These are phyloP conservation scores for Aspergillus calidoustus DNA, from an alignment of 2,329 filamentous ascomycete species.

Conservation along the genomic window DNA sequence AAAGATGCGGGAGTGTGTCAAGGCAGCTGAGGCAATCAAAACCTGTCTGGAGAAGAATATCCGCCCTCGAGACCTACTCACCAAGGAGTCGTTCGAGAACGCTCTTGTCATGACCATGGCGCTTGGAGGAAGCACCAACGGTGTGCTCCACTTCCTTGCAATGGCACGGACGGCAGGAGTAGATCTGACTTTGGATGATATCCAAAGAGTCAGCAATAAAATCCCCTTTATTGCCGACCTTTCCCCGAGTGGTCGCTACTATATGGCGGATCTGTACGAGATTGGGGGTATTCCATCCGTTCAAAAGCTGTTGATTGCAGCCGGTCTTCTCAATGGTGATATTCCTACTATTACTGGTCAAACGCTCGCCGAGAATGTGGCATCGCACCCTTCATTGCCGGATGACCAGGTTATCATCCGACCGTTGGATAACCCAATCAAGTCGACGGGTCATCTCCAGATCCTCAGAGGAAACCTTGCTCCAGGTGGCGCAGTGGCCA, in stretches of 20 bases:
- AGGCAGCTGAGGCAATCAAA: constrained; percentile 76
- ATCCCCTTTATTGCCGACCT: constrained; percentile 87
- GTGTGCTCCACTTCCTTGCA: constrained; percentile 84
- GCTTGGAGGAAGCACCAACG: constrained; percentile 87
- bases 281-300: constrained; percentile 85
- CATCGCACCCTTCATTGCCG: constrained; percentile 74
- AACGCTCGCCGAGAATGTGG: constrained; percentile 81
- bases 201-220: constrained; percentile 79
- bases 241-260: constrained; percentile 80
- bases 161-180: constrained; percentile 88
- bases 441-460: constrained; percentile 82
- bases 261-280: constrained; percentile 86
- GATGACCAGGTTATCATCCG: constrained; percentile 83
- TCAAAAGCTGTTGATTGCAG: constrained; percentile 81
- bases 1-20: constrained; percentile 85
- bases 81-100: constrained; percentile 81
- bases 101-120: constrained; percentile 89
- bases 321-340: constrained; percentile 73
- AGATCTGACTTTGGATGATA: constrained; percentile 76
- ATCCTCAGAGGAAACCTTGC: constrained; percentile 87
- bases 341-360: constrained; percentile 84
- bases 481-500: constrained; percentile 86
- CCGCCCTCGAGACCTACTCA: constrained; percentile 77
- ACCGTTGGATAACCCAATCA: constrained; percentile 81
- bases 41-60: constrained; percentile 83